Evolutionary conservation across 768 basidiomycete genomes (phyloP), one percentile per base, ranked within the genome.

Genomic region (Naganishia antarctica): DNA sequence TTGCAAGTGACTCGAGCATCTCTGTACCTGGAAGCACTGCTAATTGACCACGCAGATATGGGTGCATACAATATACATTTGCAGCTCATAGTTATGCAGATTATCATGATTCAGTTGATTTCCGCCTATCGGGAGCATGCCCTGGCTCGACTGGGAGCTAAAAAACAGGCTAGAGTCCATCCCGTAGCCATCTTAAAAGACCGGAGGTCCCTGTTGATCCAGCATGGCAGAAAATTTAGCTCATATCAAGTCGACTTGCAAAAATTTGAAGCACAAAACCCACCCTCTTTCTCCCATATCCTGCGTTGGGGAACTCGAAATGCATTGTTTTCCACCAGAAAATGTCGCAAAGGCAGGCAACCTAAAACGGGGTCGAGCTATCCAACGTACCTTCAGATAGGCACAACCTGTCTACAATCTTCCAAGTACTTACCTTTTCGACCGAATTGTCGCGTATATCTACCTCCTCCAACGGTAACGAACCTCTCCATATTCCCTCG

Each of bases 321-420:
- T 18, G 61, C 58, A 58, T 71, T 71, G 12, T 68, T 53, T 13
- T 71, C 70, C 16, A 71, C 70, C 2, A 65, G 49, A 29, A 71
- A 48, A 4, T 21, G 28, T 16, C 41, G 57, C 3, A 71, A 46
- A 7, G 70, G 68, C n/a, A 71, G 61, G n/a, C 50, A 63, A 2
- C 68, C 68, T 12, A 71, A 31, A 13, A 63, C 29, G 1, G 64
- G 62, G 2, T 60, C 62, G 13, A 71, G 64, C 64, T 50, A 18
- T 21, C 28, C n/a, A n/a, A n/a, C n/a, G n/a, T 40, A 9, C 1
- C 28, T 3, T 1, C 7, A 21, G 16, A 29, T 44, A 13, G 43
- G 37, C 13, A 31, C 15, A 6, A 5, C 3, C 26, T 18, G 32
- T 5, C 3, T 15, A 31, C 1, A 2, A 31, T 25, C 40, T 43